Evolutionary conservation across 1,284 basidiomycete genomes (phyloP).

Genomic region (Rhizoctonia solani): DNA sequence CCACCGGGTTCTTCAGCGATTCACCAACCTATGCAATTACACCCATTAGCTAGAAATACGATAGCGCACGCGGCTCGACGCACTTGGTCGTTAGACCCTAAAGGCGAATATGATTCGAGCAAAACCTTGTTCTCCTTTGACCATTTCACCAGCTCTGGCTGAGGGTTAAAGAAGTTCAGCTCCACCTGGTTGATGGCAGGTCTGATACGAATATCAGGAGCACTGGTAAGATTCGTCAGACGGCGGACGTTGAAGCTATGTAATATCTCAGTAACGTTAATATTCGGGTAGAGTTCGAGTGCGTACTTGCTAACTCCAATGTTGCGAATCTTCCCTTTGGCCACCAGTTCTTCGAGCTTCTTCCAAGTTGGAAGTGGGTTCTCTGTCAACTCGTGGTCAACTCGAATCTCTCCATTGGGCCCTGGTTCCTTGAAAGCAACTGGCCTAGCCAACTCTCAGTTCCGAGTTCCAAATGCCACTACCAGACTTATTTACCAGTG

Average conservation of each 20-base stretch:
- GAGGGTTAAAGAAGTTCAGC: conserved; percentile 79
- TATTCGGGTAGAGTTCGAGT: background rate
- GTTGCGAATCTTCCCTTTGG: conserved; percentile 49
- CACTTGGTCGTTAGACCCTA: conserved; percentile 64
- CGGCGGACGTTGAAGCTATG: conserved; percentile 60
- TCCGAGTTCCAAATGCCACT: conserved; percentile 45
- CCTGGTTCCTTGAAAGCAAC: conserved; percentile 63
- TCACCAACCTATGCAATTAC: conserved; percentile 22
- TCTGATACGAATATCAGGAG: conserved; percentile 56
- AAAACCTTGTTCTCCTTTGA: conserved; percentile 65
- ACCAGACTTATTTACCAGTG: conserved; percentile 45
- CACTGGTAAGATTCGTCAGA: conserved; percentile 63
- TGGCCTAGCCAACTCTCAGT: conserved; percentile 56
- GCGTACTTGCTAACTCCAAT: conserved; percentile 53
- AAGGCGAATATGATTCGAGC: conserved; percentile 78
- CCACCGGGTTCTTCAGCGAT: conserved; percentile 29
- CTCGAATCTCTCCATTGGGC: conserved; percentile 49
- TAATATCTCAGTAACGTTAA: conserved; percentile 17
- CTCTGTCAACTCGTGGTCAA: conserved; percentile 67
- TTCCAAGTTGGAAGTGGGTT: conserved; percentile 67
- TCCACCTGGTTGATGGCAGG: conserved; percentile 83
- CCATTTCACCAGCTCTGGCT: conserved; percentile 78
- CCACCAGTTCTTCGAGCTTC: conserved; percentile 52
- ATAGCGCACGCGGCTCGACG: conserved; percentile 55
- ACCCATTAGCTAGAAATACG: conserved; percentile 53